Evolutionary conservation across 2,329 filamentous ascomycete genomes (phyloP).

Genomic region (Pyrenophora seminiperda): DNA sequence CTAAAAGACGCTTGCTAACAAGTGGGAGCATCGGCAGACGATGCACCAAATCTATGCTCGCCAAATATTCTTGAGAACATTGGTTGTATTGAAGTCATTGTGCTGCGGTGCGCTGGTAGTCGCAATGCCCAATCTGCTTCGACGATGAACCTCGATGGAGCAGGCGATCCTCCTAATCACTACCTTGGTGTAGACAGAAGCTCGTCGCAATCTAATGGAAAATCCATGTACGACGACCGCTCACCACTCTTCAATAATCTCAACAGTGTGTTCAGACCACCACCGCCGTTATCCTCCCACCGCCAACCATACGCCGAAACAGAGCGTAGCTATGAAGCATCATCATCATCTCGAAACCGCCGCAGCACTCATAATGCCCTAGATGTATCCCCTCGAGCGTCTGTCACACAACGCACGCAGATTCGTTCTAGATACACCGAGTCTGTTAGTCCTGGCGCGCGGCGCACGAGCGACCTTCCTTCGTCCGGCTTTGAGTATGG

Average conservation of each 20-base stretch:
- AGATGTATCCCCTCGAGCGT: neutral
- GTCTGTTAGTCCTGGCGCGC: slow-evolving; percentile 17
- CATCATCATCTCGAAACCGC: slow-evolving; percentile 8
- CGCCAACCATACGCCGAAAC: slow-evolving; percentile 24
- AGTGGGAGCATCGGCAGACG: slow-evolving; percentile 45
- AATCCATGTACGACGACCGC: slow-evolving; percentile 28
- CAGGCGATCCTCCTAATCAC: slow-evolving; percentile 25
- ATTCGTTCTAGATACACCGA: slow-evolving; percentile 13
- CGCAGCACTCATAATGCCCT: neutral
- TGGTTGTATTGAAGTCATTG: slow-evolving; percentile 56
- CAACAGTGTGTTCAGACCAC: neutral
- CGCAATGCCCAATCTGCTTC: slow-evolving; percentile 25
- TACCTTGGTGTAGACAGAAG: slow-evolving; percentile 21
- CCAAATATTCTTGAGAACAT: slow-evolving; percentile 47
- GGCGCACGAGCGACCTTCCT: slow-evolving; percentile 8
- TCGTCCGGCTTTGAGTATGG: slow-evolving; percentile 32
- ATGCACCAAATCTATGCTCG: slow-evolving; percentile 39
- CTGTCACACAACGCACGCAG: neutral
- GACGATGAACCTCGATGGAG: slow-evolving; percentile 39
- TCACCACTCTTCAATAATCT: neutral
- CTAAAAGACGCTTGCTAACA: slow-evolving; percentile 15
- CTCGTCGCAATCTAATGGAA: neutral
- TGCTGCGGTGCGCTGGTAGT: slow-evolving; percentile 50
- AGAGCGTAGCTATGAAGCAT: slow-evolving; percentile 7
- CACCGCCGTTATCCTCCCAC: slow-evolving; percentile 12